Base-by-base conservation (phyloP, 129 eudicot species). In the Gnaphalium uliginosum region DNA sequence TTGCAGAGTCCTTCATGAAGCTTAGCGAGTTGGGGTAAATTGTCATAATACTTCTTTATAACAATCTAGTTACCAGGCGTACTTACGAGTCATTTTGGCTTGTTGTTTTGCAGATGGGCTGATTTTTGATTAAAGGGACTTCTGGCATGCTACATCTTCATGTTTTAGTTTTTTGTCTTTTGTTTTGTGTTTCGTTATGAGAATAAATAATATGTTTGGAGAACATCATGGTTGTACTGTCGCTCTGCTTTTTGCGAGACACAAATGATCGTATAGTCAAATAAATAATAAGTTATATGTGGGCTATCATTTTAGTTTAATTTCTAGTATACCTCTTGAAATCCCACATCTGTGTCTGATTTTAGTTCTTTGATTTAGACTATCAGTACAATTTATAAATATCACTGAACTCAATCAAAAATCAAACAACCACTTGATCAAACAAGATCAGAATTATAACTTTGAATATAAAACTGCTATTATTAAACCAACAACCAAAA, bases 11-110 rank as follows among this genome's bases (percentile, higher is more conserved):
- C 60, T 96, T 83, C 83, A 7, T 82, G 90, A 94, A 90, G 82
- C 97, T 94, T 58, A 90, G 90, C 39, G 98, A 94, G 82, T 62
- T 94, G 51, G 98, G 98, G 98, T 90, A 90, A 85, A 61, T 21
- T 27, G 19, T 48, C 15, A 7, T 39, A 32, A 66, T 18, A 14
- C 17, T 63, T 32, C n/a, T n/a, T 69, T 41, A 60, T 27, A 6
- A 24, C 13, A 5, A 14, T 58, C 25, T 7, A 57, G 21, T 59
- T 29, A 41, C 4, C 9, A 29, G 15, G 5, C 14, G 32, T 8
- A 65, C 14, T 64, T 77, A 11, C 54, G 72, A 68, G 32, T 3
- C 66, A 22, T 67, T 67, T 48, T 27, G n/a, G 17, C 26, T 26
- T 18, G 62, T 43, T 43, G 30, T 66, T 75, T 59, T 77, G 68